Conservation (phyloP, 352 stramenopile genomes). For the Elongisporangium anandrum region DNA sequence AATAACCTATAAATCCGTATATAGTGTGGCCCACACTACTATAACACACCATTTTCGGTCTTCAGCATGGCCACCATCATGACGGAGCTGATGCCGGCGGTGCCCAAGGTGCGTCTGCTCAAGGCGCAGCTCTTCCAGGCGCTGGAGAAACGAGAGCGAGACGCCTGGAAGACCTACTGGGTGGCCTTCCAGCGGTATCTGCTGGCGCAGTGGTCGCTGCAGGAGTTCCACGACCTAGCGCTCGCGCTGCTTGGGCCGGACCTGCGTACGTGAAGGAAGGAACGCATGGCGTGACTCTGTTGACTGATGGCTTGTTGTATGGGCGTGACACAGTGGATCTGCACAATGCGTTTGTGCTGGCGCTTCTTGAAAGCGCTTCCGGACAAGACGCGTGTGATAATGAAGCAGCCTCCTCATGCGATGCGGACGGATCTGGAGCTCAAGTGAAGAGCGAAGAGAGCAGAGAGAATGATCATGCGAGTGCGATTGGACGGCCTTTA, state of each 20-base stretch:
- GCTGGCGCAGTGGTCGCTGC: constrained; percentile 36
- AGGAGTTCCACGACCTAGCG: constrained; percentile 51
- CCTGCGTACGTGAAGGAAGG: constrained; percentile 25
- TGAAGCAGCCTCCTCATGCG: constrained; percentile 4
- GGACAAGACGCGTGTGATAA: constrained; percentile 4
- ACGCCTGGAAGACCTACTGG: constrained; percentile 62
- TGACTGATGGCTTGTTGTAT: constrained; percentile 2
- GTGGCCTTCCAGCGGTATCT: constrained; percentile 52
- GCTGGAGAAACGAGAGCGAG: constrained; percentile 39
- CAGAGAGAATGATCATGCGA: constrained; percentile 5
- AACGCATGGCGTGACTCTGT: background rate
- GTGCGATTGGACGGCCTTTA: constrained; percentile 20
- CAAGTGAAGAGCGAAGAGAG: constrained; percentile 4
- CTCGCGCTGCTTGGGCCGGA: constrained; percentile 39
- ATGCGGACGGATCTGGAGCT: constrained; percentile 5
- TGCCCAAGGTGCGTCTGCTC: constrained; percentile 33
- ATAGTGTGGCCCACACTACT: constrained; percentile 6
- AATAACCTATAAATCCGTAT: no score
- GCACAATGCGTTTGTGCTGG: constrained; percentile 60
- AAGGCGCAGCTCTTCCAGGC: constrained; percentile 65
- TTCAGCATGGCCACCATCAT: background rate
- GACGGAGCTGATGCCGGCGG: constrained; percentile 2
- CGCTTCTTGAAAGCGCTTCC: constrained; percentile 38
- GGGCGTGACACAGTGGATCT: constrained; percentile 19
- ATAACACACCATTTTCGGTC: background rate